A percentile compares a stretch with the other conserved stretches of the same genome.
Conservation (phyloP, 805 yeast species). For the Maudiozyma bulderi region DNA sequence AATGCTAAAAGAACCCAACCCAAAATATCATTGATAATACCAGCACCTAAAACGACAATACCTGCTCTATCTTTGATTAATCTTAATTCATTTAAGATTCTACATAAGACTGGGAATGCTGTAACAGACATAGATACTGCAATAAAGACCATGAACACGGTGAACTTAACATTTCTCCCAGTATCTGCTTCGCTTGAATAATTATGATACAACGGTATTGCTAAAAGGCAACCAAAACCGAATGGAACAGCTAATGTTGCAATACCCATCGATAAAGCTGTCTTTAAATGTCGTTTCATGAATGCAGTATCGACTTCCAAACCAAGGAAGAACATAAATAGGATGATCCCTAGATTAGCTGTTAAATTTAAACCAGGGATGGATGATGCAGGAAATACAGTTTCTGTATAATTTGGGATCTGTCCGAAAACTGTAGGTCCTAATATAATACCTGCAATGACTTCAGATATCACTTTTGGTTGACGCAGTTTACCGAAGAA, state of each 20-base stretch:
- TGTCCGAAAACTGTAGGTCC: slow-evolving; percentile 72
- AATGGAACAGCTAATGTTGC: slow-evolving; percentile 71
- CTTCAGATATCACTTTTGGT: slow-evolving; percentile 78
- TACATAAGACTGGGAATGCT: slow-evolving; percentile 76
- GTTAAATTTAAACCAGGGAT: slow-evolving; percentile 55
- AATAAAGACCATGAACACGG: slow-evolving; percentile 70
- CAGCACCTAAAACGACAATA: slow-evolving; percentile 67
- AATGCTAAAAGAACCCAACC: slow-evolving; percentile 79
- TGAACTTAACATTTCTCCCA: slow-evolving; percentile 40
- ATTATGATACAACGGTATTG: slow-evolving; percentile 56
- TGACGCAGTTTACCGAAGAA: slow-evolving; percentile 57
- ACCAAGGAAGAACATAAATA: slow-evolving; percentile 69
- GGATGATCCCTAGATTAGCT: slow-evolving; percentile 66
- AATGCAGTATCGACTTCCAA: slow-evolving; percentile 66
- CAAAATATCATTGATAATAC: slow-evolving; percentile 65
- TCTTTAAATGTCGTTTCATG: slow-evolving; percentile 48
- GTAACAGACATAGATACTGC: slow-evolving; percentile 80
- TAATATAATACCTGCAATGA: slow-evolving; percentile 61
- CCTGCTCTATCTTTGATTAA: slow-evolving; percentile 67
- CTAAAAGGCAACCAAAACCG: slow-evolving; percentile 65
- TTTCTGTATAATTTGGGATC: slow-evolving; percentile 54
- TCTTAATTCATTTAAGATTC: slow-evolving; percentile 66
- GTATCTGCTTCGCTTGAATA: slow-evolving; percentile 32
- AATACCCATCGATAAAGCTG: slow-evolving; percentile 60
- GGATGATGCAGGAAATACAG: slow-evolving; percentile 56